A percentile compares a stretch with the other conserved stretches of the same genome.
These are phyloP conservation scores for Tardiomyces digboiensis DNA, from an alignment of 1,139 yeast species.

Conservation along the genomic window DNA sequence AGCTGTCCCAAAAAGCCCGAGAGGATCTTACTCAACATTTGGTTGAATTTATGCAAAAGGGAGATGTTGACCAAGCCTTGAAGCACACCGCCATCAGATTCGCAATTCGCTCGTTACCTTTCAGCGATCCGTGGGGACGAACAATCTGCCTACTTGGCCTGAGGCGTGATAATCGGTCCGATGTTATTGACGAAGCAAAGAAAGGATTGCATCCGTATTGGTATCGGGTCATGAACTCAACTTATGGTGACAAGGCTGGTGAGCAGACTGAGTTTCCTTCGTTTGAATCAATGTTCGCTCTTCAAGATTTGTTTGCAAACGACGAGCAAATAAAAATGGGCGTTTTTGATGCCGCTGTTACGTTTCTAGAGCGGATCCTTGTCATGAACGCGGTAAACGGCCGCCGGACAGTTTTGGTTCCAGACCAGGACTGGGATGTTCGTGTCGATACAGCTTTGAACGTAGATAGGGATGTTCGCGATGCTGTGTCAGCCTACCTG, in stretches of 20 bases:
- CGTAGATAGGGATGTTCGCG: constrained; percentile 45
- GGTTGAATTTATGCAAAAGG: constrained; percentile 29
- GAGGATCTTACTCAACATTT: constrained; percentile 36
- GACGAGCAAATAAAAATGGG: not conserved
- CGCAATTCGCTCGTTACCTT: constrained; percentile 56
- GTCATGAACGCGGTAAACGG: constrained; percentile 54
- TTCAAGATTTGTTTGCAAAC: constrained; percentile 1
- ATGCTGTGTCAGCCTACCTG: constrained; percentile 24
- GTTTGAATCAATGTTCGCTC: constrained; percentile 15
- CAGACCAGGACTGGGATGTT: constrained; percentile 69
- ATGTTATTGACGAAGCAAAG: constrained; percentile 70
- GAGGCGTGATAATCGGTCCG: constrained; percentile 47
- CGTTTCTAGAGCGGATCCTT: constrained; percentile 37
- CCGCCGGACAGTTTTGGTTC: constrained; percentile 44
- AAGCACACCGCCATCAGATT: constrained; percentile 60
- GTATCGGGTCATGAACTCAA: constrained; percentile 31
- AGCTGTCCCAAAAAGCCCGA: constrained; percentile 33
- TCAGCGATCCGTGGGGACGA: constrained; percentile 61
- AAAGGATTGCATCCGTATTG: constrained; percentile 78
- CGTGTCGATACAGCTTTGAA: constrained; percentile 67
- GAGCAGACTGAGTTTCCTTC: constrained; percentile 21
- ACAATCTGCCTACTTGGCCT: constrained; percentile 60
- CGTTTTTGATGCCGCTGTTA: constrained; percentile 22
- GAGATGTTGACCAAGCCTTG: constrained; percentile 28
- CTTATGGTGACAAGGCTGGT: constrained; percentile 5